A percentile compares a stretch with the other conserved stretches of the same genome.
These are phyloP conservation scores for Thalia dealbata DNA, from an alignment of 176 grass and related monocot species.

Conservation along the genomic window DNA sequence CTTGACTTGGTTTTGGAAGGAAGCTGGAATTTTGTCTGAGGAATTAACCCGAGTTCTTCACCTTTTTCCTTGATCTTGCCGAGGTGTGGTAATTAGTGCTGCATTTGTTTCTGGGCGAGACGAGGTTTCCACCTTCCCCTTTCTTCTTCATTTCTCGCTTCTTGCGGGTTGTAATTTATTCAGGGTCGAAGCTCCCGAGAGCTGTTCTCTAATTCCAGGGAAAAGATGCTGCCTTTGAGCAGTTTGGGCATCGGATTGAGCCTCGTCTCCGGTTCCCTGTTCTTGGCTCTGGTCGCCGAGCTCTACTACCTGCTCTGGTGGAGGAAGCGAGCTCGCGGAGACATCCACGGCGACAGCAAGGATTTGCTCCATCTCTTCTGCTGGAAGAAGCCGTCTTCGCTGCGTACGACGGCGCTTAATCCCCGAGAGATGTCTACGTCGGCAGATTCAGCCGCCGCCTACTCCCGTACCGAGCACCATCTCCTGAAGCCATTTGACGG, in stretches of 20 bases:
- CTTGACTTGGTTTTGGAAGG: not conserved
- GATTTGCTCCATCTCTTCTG: slow-evolving; percentile 8
- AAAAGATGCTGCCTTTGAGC: slow-evolving; percentile 13
- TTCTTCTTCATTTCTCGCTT: too few relatives aligned
- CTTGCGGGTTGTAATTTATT: not conserved
- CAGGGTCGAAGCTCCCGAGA: not conserved
- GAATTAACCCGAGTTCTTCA: not conserved
- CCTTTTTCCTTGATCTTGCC: not conserved
- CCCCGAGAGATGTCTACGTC: not conserved
- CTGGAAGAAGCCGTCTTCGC: slow-evolving; percentile 14
- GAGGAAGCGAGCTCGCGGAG: slow-evolving; percentile 3
- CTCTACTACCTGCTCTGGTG: slow-evolving; percentile 17
- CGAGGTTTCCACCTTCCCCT: not conserved
- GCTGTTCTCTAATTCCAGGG: too few relatives aligned
- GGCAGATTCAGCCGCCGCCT: not conserved
- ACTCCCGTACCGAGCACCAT: not conserved
- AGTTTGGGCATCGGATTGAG: slow-evolving; percentile 17
- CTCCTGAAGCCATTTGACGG: slow-evolving; percentile 1
- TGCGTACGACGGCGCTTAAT: slow-evolving; percentile 4
- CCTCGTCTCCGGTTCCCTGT: slow-evolving; percentile 13
- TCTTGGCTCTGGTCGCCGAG: slow-evolving; percentile 14
- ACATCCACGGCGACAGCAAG: not conserved
- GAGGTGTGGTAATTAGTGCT: not conserved
- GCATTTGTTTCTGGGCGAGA: slow-evolving; percentile 3
- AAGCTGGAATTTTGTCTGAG: not conserved